Conservation (phyloP, 495 filamentous ascomycete genomes). For the Penicillium silybi region DNA sequence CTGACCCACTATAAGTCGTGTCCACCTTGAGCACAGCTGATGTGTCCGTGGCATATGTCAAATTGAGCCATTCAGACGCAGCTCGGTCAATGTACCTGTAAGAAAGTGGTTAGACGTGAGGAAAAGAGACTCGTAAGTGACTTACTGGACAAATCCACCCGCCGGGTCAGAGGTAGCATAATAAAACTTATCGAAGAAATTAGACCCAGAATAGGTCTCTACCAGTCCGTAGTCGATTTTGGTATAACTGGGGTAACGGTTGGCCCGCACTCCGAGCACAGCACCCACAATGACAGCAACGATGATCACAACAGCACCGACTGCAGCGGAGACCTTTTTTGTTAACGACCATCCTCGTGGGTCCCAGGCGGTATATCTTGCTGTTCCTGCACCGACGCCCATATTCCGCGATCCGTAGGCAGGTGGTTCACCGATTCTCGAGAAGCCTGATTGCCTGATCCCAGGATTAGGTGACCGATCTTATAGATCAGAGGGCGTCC, state of each 20-base stretch:
- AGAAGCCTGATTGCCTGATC: neutral
- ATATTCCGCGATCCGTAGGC: neutral
- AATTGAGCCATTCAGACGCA: conserved; percentile 28
- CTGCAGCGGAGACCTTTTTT: conserved; percentile 19
- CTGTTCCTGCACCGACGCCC: neutral
- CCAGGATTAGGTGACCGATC: neutral
- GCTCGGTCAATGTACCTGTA: conserved; percentile 17
- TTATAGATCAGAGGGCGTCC: neutral
- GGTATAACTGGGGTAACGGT: conserved; percentile 43
- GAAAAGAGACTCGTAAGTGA: neutral
- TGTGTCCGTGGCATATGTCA: conserved; percentile 38
- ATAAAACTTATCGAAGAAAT: conserved; percentile 46
- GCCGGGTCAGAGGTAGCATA: conserved; percentile 45
- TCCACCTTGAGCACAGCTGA: conserved; percentile 50
- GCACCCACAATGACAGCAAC: conserved; percentile 46
- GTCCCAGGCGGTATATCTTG: neutral
- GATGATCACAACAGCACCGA: conserved; percentile 33
- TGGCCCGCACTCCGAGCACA: conserved; percentile 36
- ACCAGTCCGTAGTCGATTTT: conserved; percentile 37
- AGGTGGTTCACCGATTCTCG: conserved; percentile 1
- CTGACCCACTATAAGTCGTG: conserved; percentile 7
- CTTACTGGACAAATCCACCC: conserved; percentile 35
- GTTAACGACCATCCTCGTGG: conserved; percentile 21
- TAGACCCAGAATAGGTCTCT: conserved; percentile 40
- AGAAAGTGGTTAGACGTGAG: conserved; percentile 1